Evolutionary conservation across 179 eudicot species (phyloP).

Genomic region (Corrigiola litoralis): DNA sequence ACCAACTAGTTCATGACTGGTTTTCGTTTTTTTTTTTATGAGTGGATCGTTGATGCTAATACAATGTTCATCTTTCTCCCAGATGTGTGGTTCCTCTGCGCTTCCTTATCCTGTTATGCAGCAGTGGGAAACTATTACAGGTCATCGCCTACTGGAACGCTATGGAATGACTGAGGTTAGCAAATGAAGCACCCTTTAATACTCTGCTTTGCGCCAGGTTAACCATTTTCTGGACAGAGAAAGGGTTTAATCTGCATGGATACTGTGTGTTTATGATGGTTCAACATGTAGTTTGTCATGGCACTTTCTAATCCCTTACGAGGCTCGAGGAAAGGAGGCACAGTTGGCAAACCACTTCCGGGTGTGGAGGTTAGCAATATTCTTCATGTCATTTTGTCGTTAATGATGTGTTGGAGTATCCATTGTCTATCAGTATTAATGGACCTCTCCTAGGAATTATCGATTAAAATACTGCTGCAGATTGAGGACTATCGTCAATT

Average conservation of each 20-base stretch:
- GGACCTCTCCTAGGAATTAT: too few relatives aligned
- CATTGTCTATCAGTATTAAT: too few relatives aligned
- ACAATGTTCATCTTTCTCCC: constrained; percentile 21
- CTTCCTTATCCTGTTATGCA: constrained; percentile 98
- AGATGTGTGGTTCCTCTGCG: constrained; percentile 99
- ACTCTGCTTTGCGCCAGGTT: background rate
- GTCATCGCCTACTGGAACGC: constrained; percentile 91
- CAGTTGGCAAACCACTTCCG: constrained; percentile 96
- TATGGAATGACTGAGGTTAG: constrained; percentile 99
- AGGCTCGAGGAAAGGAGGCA: constrained; percentile 87
- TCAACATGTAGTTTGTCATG: constrained; percentile 78
- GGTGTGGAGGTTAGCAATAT: constrained; percentile 79
- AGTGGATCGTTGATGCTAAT: background rate
- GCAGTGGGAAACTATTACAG: constrained; percentile 92
- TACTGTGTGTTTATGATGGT: constrained; percentile 13
- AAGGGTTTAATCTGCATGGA: background rate
- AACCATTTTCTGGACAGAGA: background rate
- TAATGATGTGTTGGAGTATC: background rate
- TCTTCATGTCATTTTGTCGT: constrained; percentile 2
- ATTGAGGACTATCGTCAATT: too few relatives aligned
- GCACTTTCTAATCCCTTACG: constrained; percentile 82
- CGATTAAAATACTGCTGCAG: too few relatives aligned
- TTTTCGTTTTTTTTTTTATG: background rate
- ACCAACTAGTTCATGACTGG: background rate
- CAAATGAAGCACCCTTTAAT: background rate